These are phyloP conservation scores for Fusarium musae DNA, from an alignment of 2,329 filamentous ascomycete genomes.

Conservation along the genomic window DNA sequence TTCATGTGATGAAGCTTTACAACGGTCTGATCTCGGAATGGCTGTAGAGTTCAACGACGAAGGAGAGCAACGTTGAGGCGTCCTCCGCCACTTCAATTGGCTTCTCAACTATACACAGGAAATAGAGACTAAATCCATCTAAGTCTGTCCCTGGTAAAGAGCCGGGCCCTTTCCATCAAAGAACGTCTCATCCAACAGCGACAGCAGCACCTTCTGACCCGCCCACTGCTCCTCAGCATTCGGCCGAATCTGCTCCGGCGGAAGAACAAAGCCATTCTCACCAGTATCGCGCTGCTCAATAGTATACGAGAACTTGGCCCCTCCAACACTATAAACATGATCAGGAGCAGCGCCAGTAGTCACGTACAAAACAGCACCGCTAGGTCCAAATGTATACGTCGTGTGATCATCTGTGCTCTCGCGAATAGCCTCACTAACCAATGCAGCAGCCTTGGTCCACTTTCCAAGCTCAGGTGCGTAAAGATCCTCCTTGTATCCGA, in stretches of 20 bases:
- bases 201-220: conserved; percentile 50
- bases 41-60: background rate
- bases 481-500: conserved; percentile 57
- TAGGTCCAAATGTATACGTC: conserved; percentile 51
- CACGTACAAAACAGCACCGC: conserved; percentile 52
- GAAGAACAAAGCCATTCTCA: conserved; percentile 52
- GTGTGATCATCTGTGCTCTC: conserved; percentile 46
- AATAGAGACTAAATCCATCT: background rate
- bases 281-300: conserved; percentile 52
- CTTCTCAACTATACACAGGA: background rate
- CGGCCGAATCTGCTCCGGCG: conserved; percentile 51
- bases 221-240: conserved; percentile 52
- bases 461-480: conserved; percentile 53
- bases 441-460: conserved; percentile 52
- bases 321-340: conserved; percentile 41
- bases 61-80: background rate
- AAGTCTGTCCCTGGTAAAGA: conserved; percentile 30
- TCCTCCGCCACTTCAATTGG: background rate
- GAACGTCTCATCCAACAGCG: conserved; percentile 49
- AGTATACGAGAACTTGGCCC: conserved; percentile 53
- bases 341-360: conserved; percentile 48
- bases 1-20: background rate
- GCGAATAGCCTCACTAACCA: conserved; percentile 46
- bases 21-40: background rate
- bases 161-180: conserved; percentile 48